These are phyloP conservation scores for Waltergamsia citrina DNA, from an alignment of 2,329 filamentous ascomycete genomes.

Conservation along the genomic window DNA sequence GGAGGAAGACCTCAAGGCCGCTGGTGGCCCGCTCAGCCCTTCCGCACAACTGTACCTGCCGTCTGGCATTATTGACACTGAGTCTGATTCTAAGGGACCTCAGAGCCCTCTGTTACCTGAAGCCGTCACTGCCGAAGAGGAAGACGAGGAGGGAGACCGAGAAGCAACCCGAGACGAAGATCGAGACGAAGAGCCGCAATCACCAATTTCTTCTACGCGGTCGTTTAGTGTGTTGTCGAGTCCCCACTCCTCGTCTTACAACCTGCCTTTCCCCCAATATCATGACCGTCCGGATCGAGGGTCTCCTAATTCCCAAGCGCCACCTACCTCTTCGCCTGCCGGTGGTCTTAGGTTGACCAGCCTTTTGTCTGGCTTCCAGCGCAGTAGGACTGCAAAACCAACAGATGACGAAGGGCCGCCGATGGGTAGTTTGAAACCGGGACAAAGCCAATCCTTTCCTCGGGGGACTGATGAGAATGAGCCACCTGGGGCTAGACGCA, in stretches of 20 bases:
- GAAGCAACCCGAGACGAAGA: no score
- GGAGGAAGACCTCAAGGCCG: constrained; percentile 52
- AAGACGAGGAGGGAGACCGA: no score
- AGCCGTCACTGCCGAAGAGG: constrained; percentile 16
- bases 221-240: constrained; percentile 51
- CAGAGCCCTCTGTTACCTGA: constrained; percentile 22
- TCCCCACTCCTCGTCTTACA: constrained; percentile 50
- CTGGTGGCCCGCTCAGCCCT: constrained; percentile 65
- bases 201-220: constrained; percentile 48
- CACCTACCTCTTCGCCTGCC: constrained; percentile 24
- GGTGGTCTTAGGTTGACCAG: constrained; percentile 30
- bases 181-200: no score
- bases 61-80: constrained; percentile 54
- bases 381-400: constrained; percentile 52
- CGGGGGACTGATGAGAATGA: constrained; percentile 48
- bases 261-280: constrained; percentile 44
- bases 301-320: constrained; percentile 27
- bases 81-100: constrained; percentile 39
- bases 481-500: constrained; percentile 40
- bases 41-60: constrained; percentile 67
- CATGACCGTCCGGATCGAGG: constrained; percentile 32
- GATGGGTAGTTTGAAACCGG: constrained; percentile 58
- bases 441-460: constrained; percentile 72
- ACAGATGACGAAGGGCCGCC: constrained; percentile 41
- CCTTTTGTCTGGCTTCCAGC: constrained; percentile 51